Evolutionary conservation across 805 yeast species (phyloP).

Genomic region (Clavispora santaluciae): DNA sequence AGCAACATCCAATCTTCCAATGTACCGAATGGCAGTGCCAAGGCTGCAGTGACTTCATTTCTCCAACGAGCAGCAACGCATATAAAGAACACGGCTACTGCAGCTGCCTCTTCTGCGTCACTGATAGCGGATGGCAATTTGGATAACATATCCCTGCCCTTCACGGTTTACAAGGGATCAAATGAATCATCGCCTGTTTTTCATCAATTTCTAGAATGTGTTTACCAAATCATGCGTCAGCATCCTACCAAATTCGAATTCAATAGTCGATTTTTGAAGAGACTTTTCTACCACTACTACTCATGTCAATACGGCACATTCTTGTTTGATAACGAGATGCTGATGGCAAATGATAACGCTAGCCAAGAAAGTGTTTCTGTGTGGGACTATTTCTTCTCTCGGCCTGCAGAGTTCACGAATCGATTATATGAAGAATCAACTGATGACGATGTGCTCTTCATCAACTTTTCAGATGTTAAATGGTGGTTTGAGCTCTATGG

Average conservation of each 20-base stretch:
- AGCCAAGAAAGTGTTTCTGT: slow-evolving; percentile 61
- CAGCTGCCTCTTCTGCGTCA: slow-evolving; percentile 17
- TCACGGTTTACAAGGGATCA: slow-evolving; percentile 33
- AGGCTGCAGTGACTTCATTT: slow-evolving; percentile 32
- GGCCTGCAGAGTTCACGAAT: slow-evolving; percentile 66
- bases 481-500: slow-evolving; percentile 94
- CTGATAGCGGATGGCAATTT: slow-evolving; percentile 6
- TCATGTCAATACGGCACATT: slow-evolving; percentile 96
- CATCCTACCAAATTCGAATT: slow-evolving; percentile 74
- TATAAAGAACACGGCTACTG: slow-evolving; percentile 34
- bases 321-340: slow-evolving; percentile 68
- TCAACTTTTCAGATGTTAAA: slow-evolving; percentile 55
- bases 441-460: slow-evolving; percentile 45
- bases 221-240: slow-evolving; percentile 72
- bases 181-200: slow-evolving; percentile 71
- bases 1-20: background rate
- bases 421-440: slow-evolving; percentile 29
- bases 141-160: slow-evolving; percentile 13
- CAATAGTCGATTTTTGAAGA: slow-evolving; percentile 79
- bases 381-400: slow-evolving; percentile 89
- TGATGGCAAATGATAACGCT: slow-evolving; percentile 39
- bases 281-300: slow-evolving; percentile 81
- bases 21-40: slow-evolving; percentile 6
- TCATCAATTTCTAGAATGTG: slow-evolving; percentile 89
- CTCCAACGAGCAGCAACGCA: slow-evolving; percentile 36